Evolutionary conservation across 148 eudicot species (phyloP), one percentile per base, ranked within the genome.

Genomic region (Camellia japonica): DNA sequence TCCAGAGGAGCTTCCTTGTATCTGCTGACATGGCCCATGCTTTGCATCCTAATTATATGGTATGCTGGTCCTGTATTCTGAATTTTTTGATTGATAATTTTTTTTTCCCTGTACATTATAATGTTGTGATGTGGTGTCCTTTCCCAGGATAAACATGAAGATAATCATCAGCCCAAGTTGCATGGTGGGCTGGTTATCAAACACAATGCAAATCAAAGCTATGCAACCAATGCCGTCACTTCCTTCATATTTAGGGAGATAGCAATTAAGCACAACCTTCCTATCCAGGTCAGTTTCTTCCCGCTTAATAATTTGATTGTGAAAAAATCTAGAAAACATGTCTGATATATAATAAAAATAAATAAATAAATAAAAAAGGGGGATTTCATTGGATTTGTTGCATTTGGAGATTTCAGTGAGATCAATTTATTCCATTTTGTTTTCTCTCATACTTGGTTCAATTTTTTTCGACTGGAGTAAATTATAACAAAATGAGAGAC

Each of bases 21-120:
- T 96, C 99, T 66, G 99, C 99, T 82, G 99, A 96, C 81, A 96
- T 96, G 99, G 99, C 99, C 18, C 99, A 96, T 84, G 99, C 99
- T 68, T 85, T 96, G 77, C 99, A 96, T 78, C 99, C 99, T 67
- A 96, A 96, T 86, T 96, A 96, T 73, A 89, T 88, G 98, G 99
- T 96, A 83, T 19, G 82, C 63, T 47, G 59, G 78, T 49, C 64
- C 67, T 68, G 16, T 5, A 10, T 64, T 46, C 46, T 54, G 14
- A 15, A 38, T 81, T 56, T 71, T 20, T 15, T 15, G 52, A 8
- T 56, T 1, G 41, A 54, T 23, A 46, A 15, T 16, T 66, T 51
- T 49, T 51, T 5, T 23, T 23, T 23, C 30, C 30, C 30, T 23
- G 7, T 20, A 4, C 44, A 13, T 42, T 58, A 23, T 54, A 70